Base-by-base conservation (phyloP, 768 basidiomycete species). In the Austroboletus festivus region DNA sequence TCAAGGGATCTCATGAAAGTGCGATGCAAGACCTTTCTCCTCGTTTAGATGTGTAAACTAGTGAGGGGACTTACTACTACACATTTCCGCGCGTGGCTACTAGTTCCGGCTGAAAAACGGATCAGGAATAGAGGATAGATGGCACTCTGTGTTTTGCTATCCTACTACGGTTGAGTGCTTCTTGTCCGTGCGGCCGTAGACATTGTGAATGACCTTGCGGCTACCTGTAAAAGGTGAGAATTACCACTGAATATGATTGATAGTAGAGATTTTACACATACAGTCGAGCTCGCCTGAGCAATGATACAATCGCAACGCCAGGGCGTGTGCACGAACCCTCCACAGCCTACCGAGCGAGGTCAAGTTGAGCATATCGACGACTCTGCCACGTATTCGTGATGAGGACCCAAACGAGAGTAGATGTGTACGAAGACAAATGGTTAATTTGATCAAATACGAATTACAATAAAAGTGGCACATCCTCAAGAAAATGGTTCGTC, bases 41-140 rank as follows among this genome's bases (percentile, higher is more conserved):
- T n/a, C n/a, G n/a, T n/a, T n/a, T n/a, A n/a, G n/a, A n/a, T n/a
- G n/a, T n/a, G n/a, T n/a, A n/a, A 18, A 18, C 9, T 5, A 13
- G 33, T 15, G 11, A 28, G 26, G 11, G 16, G 24, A 52, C 20
- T 21, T 24, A 60, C 63, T 26, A 67, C 38, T 16, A 67, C 58
- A 19, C 57, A 55, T 34, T 48, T 33, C 24, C 56, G 51, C 26
- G 58, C 65, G 23, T 20, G 42, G 38, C 57, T 64, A 42, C 57
- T 60, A 35, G 59, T 23, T 13, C 67, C 65, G 22, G 68, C 68
- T 3, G 60, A 64, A 33, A 54, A 61, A 33, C 70, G 48, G 31
- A 70, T 55, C 23, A 64, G 22, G 28, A 61, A 15, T 49, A 46
- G 26, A 48, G 44, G 34, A 60, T 39, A 19, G 63, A 53, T 56